A percentile compares a stretch with the other conserved stretches of the same genome.
Conservation (phyloP, 257 asterid species). For the Schizonepeta tenuifolia region DNA sequence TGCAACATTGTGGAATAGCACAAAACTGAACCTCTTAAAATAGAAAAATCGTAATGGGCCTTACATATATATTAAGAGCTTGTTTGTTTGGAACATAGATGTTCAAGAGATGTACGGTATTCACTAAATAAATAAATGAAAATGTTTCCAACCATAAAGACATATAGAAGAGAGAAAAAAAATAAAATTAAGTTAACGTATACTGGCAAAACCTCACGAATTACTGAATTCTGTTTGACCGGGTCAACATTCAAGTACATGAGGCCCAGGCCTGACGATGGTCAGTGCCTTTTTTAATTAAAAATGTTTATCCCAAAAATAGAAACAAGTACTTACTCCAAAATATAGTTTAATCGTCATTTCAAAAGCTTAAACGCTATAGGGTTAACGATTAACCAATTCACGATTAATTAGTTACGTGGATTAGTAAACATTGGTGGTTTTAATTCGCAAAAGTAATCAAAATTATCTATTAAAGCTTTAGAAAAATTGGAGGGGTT, state of each 20-base stretch:
- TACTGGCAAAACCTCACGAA: not conserved
- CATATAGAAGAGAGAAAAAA: not conserved
- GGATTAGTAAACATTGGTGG: too few species aligned
- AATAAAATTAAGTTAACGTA: too few species aligned
- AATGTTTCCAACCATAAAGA: not conserved
- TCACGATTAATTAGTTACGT: too few species aligned
- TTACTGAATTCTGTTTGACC: slow-evolving; percentile 29
- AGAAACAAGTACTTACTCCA: not conserved
- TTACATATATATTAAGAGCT: too few species aligned
- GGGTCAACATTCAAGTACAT: slow-evolving; percentile 38
- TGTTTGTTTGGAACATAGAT: too few species aligned
- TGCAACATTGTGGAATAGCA: not conserved
- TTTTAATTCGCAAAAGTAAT: too few species aligned
- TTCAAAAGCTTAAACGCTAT: too few species aligned
- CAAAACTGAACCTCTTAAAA: not conserved
- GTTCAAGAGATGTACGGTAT: too few species aligned
- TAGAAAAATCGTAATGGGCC: not conserved
- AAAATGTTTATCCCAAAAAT: not conserved
- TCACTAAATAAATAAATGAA: not conserved
- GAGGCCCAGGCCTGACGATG: slow-evolving; percentile 28
- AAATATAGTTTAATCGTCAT: not conserved
- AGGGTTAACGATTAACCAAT: too few species aligned
- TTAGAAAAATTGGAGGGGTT: too few species aligned
- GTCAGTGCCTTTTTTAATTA: not conserved
- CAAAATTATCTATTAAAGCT: too few species aligned